phyloP scores from a whole-genome alignment of 2,329 filamentous ascomycete species.

The Scytalidium sp. region DNA sequence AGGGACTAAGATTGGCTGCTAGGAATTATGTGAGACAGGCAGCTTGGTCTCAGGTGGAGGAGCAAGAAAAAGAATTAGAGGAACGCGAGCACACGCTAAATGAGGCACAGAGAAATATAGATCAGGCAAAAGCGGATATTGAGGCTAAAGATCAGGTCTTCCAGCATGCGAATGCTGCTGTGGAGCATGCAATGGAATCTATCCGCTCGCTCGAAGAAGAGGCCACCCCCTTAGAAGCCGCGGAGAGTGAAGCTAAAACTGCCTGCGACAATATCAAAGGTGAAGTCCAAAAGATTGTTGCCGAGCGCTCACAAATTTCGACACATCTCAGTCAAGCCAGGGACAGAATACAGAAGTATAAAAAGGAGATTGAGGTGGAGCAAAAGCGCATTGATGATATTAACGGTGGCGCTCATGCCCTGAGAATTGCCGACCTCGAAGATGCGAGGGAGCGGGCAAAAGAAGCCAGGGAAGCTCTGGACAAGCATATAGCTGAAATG shows the following conservation, averaged over 20 bases:
- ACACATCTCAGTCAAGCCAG: slow-evolving; percentile 53
- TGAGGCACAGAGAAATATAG: slow-evolving; percentile 33
- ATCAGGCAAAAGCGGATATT: slow-evolving; percentile 40
- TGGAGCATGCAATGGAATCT: slow-evolving; percentile 28
- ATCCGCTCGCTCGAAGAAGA: slow-evolving; percentile 19
- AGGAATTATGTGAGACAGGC: slow-evolving; percentile 62
- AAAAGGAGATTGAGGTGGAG: slow-evolving; percentile 52
- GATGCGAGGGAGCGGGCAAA: slow-evolving; percentile 50
- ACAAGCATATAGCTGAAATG: slow-evolving; percentile 37
- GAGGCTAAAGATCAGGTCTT: slow-evolving; percentile 42
- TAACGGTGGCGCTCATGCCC: slow-evolving; percentile 66
- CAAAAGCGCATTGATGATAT: slow-evolving; percentile 60
- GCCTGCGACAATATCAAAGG: slow-evolving; percentile 50
- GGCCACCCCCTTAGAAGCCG: slow-evolving; percentile 41
- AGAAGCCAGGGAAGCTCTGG: slow-evolving; percentile 39
- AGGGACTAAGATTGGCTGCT: slow-evolving; percentile 59
- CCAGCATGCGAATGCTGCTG: slow-evolving; percentile 27
- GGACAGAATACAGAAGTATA: slow-evolving; percentile 40
- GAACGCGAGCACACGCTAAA: slow-evolving; percentile 33
- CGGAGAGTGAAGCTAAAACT: slow-evolving; percentile 45
- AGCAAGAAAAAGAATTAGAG: slow-evolving; percentile 60
- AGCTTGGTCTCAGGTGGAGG: slow-evolving; percentile 84
- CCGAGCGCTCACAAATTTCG: slow-evolving; percentile 65
- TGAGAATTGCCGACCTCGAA: slow-evolving; percentile 57
- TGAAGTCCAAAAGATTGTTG: slow-evolving; percentile 51